phyloP scores from a whole-genome alignment of 306 rosid genomes.

The Acacia melanoxylon region DNA sequence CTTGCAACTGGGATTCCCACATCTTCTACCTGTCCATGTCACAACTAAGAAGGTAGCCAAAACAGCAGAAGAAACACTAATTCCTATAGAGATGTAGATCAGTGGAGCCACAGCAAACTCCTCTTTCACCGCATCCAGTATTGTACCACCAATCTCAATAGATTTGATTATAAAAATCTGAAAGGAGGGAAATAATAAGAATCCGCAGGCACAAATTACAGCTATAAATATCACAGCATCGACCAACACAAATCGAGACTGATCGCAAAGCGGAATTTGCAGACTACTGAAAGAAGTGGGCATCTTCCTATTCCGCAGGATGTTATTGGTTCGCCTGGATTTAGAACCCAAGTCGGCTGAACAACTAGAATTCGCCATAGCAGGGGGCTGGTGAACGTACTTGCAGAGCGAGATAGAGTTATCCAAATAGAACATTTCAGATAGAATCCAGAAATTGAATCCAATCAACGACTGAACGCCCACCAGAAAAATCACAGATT shows the following conservation, averaged over 20 bases:
- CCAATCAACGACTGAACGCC: constrained; percentile 39
- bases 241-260: constrained; percentile 68
- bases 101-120: constrained; percentile 66
- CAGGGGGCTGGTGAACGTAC: constrained; percentile 65
- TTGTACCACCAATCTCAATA: constrained; percentile 38
- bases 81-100: constrained; percentile 69
- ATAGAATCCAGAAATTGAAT: constrained; percentile 35
- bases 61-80: constrained; percentile 60
- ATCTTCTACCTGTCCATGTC: constrained; percentile 58
- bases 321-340: constrained; percentile 38
- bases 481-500: not conserved
- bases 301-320: constrained; percentile 48
- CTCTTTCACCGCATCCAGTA: constrained; percentile 53
- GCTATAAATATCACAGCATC: constrained; percentile 74
- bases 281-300: constrained; percentile 48
- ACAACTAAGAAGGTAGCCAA: constrained; percentile 68
- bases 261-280: constrained; percentile 55
- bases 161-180: constrained; percentile 40
- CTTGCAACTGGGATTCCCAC: constrained; percentile 83
- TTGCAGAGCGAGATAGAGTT: constrained; percentile 85
- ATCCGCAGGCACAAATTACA: constrained; percentile 63
- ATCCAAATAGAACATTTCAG: constrained; percentile 89
- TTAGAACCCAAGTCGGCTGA: constrained; percentile 46
- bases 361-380: constrained; percentile 62
- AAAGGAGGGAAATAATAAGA: constrained; percentile 68